Evolutionary conservation across 495 filamentous ascomycete genomes (phyloP).

Genomic region (Patellaria atrata): DNA sequence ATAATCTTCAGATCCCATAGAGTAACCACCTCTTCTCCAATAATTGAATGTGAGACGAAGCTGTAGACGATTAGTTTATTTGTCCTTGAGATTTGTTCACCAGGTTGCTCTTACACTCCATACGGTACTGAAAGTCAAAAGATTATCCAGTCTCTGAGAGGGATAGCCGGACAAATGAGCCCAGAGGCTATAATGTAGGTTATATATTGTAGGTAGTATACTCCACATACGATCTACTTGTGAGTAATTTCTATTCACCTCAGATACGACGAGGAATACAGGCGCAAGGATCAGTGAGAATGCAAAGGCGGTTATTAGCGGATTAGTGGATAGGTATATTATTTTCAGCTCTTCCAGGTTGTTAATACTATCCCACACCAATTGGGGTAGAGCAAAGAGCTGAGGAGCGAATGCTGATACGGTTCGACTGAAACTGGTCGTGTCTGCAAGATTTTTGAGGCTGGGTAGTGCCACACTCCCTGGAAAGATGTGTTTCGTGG

Average conservation of each 20-base stretch:
- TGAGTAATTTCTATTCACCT: conserved; percentile 83
- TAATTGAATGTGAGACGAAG: conserved; percentile 87
- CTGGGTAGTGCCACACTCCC: conserved; percentile 39
- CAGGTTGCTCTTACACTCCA: conserved; percentile 58
- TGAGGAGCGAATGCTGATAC: conserved; percentile 67
- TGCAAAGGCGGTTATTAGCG: conserved; percentile 60
- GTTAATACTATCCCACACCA: conserved; percentile 41
- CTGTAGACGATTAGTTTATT: conserved; percentile 25
- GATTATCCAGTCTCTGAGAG: conserved; percentile 57
- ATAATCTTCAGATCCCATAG: conserved; percentile 82
- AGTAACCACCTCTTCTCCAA: conserved; percentile 89
- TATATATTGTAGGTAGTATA: conserved; percentile 73
- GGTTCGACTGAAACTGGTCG: conserved; percentile 54
- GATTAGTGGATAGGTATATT: conserved; percentile 80
- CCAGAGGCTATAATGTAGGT: conserved; percentile 73
- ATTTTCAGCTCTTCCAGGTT: conserved; percentile 41
- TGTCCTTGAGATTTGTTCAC: neutral
- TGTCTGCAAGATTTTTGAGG: conserved; percentile 53
- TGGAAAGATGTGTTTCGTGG: conserved; percentile 17
- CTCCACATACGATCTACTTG: conserved; percentile 91
- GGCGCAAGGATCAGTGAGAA: conserved; percentile 52
- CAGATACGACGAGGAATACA: conserved; percentile 56
- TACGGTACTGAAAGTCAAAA: conserved; percentile 51
- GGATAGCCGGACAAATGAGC: conserved; percentile 59
- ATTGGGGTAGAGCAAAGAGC: conserved; percentile 53